Percentiles rank a stretch among this genome's conserved stretches.
These are phyloP conservation scores for Phialophora expanda DNA, from an alignment of 2,329 filamentous ascomycete genomes.

Conservation along the genomic window DNA sequence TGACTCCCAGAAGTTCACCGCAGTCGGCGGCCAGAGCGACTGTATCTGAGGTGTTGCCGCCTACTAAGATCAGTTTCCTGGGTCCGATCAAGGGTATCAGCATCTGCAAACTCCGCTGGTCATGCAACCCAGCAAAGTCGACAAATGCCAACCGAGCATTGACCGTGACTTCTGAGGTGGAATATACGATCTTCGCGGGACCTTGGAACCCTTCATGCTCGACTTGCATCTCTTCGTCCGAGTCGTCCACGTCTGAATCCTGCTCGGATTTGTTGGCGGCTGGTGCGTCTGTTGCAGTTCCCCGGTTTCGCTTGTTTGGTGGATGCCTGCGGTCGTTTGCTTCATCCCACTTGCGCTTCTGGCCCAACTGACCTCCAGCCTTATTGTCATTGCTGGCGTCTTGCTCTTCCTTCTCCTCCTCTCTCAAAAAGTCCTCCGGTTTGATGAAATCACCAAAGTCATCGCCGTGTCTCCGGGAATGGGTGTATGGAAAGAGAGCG, in stretches of 20 bases:
- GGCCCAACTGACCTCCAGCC: constrained; percentile 72
- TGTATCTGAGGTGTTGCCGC: constrained; percentile 80
- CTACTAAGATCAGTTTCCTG: constrained; percentile 90
- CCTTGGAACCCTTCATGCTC: constrained; percentile 57
- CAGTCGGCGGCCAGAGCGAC: constrained; percentile 78
- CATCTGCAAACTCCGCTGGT: constrained; percentile 92
- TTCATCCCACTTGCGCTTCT: constrained; percentile 94
- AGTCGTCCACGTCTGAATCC: constrained; percentile 62
- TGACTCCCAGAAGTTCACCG: constrained; percentile 65
- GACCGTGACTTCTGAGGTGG: constrained; percentile 67
- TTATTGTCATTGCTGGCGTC: constrained; percentile 62
- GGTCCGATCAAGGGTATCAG: constrained; percentile 92
- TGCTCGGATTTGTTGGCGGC: constrained; percentile 49
- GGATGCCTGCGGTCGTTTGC: constrained; percentile 50
- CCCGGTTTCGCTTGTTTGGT: constrained; percentile 42
- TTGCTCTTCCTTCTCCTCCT: constrained; percentile 83
- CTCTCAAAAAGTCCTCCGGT: constrained; percentile 89
- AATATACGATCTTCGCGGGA: constrained; percentile 76
- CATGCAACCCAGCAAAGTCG: constrained; percentile 90
- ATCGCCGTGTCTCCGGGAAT: constrained; percentile 78
- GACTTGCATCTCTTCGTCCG: constrained; percentile 60
- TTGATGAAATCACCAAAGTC: constrained; percentile 94
- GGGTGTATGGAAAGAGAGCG: constrained; percentile 85
- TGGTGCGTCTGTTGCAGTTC: constrained; percentile 28
- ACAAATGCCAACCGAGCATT: constrained; percentile 82